Evolutionary conservation across 2,329 filamentous ascomycete species (phyloP).

Genomic region (Aspergillus calidoustus): DNA sequence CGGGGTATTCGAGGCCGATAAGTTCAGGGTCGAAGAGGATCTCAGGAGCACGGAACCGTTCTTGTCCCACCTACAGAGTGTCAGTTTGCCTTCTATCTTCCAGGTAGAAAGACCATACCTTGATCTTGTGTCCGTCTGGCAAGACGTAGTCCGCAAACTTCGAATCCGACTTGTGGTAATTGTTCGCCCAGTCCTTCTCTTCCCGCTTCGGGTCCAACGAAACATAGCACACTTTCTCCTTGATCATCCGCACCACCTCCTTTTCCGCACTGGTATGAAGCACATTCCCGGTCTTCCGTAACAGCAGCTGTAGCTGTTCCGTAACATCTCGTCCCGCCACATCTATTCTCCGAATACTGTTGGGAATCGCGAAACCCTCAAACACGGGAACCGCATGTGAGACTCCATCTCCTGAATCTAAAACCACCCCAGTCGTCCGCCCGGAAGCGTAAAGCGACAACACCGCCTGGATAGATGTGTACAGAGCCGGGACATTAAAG

Average conservation of each 20-base stretch:
- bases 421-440: constrained; percentile 91
- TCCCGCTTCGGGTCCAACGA: constrained; percentile 89
- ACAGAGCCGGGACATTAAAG: constrained; percentile 95
- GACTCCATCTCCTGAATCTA: constrained; percentile 94
- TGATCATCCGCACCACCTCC: constrained; percentile 96
- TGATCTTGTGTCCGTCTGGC: constrained; percentile 91
- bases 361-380: constrained; percentile 95
- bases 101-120: constrained; percentile 57
- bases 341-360: constrained; percentile 92
- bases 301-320: constrained; percentile 86
- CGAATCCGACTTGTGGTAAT: constrained; percentile 72
- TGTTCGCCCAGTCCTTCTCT: constrained; percentile 88
- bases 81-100: constrained; percentile 1
- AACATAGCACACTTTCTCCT: constrained; percentile 92
- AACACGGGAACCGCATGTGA: constrained; percentile 97
- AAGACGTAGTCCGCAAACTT: constrained; percentile 86
- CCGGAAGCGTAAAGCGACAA: constrained; percentile 95
- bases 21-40: constrained; percentile 98
- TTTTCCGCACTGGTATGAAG: constrained; percentile 99
- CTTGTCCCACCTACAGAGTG: constrained; percentile 74
- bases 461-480: constrained; percentile 96
- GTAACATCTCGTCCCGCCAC: constrained; percentile 96
- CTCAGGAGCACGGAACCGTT: constrained; percentile 93
- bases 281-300: constrained; percentile 90
- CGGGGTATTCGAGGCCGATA: constrained; percentile 94